These are phyloP conservation scores for Ophioceras dolichostomum DNA, from an alignment of 2,329 filamentous ascomycete species.

Conservation along the genomic window DNA sequence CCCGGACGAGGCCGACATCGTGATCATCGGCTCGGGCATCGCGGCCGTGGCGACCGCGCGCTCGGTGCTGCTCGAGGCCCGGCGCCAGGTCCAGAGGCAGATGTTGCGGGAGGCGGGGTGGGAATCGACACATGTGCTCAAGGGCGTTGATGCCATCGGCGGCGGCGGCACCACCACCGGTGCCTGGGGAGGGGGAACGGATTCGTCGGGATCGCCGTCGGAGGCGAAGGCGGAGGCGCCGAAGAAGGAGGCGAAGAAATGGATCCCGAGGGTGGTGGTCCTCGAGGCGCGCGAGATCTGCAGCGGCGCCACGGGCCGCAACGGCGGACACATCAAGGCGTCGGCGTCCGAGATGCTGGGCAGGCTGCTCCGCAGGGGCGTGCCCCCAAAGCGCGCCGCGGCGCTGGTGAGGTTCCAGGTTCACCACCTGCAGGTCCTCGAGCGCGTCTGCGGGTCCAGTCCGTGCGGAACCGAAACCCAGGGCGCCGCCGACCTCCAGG, in stretches of 20 bases:
- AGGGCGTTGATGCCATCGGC: too few species aligned
- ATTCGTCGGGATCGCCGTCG: too few species aligned
- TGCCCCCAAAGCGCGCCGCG: slow-evolving; percentile 26
- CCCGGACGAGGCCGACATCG: slow-evolving; percentile 28
- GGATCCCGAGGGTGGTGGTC: too few species aligned
- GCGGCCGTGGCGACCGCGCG: slow-evolving; percentile 27
- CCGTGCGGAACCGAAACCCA: too few species aligned
- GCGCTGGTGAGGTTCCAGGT: slow-evolving; percentile 30
- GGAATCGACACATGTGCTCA: too few species aligned
- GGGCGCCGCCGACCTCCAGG: slow-evolving; percentile 16
- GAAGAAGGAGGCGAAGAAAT: too few species aligned
- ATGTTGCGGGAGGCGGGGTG: too few species aligned
- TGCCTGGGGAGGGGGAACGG: too few species aligned
- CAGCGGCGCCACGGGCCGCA: slow-evolving; percentile 39
- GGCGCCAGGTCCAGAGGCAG: too few species aligned
- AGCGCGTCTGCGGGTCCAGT: slow-evolving; percentile 26
- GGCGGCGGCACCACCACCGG: too few species aligned
- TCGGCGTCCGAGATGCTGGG: slow-evolving; percentile 27
- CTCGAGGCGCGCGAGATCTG: slow-evolving; percentile 36
- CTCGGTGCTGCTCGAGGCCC: slow-evolving; percentile 4
- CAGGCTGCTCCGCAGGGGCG: slow-evolving; percentile 15
- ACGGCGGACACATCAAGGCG: slow-evolving; percentile 40
- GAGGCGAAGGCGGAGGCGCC: too few species aligned
- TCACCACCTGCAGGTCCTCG: slow-evolving; percentile 24
- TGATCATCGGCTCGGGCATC: slow-evolving; percentile 44